Conservation (phyloP, 2,329 filamentous ascomycete species). For the Ramichloridium luteum region DNA sequence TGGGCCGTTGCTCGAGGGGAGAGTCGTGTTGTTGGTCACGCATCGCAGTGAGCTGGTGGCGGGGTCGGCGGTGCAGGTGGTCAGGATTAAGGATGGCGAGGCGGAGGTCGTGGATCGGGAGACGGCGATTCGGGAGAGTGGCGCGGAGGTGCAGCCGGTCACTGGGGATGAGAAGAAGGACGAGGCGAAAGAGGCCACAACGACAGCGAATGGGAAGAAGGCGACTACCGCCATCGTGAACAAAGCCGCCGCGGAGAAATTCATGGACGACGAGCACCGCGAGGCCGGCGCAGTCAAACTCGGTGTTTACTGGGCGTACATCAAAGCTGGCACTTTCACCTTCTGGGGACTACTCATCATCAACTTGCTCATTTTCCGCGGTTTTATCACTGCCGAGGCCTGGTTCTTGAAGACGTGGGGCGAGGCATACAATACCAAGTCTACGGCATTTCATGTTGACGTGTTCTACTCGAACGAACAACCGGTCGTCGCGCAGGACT, state of each 20-base stretch:
- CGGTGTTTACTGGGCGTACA: conserved; percentile 71
- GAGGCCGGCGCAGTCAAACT: conserved; percentile 63
- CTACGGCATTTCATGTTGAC: conserved; percentile 3
- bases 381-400: conserved; percentile 52
- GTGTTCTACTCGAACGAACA: not conserved
- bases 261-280: conserved; percentile 66
- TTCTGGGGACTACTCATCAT: conserved; percentile 60
- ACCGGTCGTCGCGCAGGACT: conserved; percentile 6
- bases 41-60: conserved; percentile 60
- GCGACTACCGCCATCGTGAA: too few species aligned
- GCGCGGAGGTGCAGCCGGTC: not conserved
- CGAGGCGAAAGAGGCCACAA: conserved; percentile 11
- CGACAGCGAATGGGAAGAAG: conserved; percentile 22
- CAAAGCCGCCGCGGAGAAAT: conserved; percentile 48
- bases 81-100: conserved; percentile 54
- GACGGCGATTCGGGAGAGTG: not conserved
- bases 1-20: conserved; percentile 41
- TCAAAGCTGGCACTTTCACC: conserved; percentile 62
- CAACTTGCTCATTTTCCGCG: conserved; percentile 51
- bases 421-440: conserved; percentile 49
- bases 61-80: conserved; percentile 58
- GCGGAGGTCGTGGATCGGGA: conserved; percentile 25
- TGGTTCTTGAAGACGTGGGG: conserved; percentile 86
- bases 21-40: conserved; percentile 49
- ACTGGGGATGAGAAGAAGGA: conserved; percentile 1